Base-by-base conservation (phyloP, 768 basidiomycete species). In the Lactarius indigo region DNA sequence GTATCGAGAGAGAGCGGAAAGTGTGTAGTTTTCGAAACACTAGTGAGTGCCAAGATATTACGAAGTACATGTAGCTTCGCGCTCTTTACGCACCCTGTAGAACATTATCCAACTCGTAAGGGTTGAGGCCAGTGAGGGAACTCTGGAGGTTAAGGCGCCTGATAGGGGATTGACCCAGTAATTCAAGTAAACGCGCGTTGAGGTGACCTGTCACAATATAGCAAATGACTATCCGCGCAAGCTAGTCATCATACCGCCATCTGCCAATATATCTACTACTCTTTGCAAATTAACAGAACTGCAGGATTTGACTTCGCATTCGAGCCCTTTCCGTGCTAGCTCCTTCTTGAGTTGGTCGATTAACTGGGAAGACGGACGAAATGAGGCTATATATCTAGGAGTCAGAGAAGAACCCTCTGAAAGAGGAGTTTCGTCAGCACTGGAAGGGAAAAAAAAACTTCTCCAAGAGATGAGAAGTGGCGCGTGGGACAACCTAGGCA, bases 161-260 rank as follows among this genome's bases (percentile, higher is more conserved):
- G 47, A 87, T 75, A 64, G 81, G 79, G 3, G 83, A 81, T 17
- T 75, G 77, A 35, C 83, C 75, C n/a, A 87, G 77, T 0, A 81
- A 70, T 20, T 80, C 69, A 57, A 87, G 74, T 8, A 82, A 76
- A 8, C 75, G 79, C 31, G 78, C 72, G 68, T 79, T 84, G 23
- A 88, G 76, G 65, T 82, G 78, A 5, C 84, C 85, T 86, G 33
- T 31, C 15, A 26, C 23, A 31, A 39, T 61, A 61, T 23, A 61
- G 31, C 23, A 42, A 28, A n/a, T 42, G 58, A 42, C 26, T 20
- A 35, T 12, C 28, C 9, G 13, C 30, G 20, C 30, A 61, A 23
- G 31, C 39, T 35, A 31, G 47, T 52, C 42, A 10, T 10, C 60
- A 2, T 61, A 61, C 60, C 60, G 23, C 42, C 23, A 50, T 61